Base-by-base conservation (phyloP, 2,329 filamentous ascomycete species). In the Aureobasidium subglaciale region DNA sequence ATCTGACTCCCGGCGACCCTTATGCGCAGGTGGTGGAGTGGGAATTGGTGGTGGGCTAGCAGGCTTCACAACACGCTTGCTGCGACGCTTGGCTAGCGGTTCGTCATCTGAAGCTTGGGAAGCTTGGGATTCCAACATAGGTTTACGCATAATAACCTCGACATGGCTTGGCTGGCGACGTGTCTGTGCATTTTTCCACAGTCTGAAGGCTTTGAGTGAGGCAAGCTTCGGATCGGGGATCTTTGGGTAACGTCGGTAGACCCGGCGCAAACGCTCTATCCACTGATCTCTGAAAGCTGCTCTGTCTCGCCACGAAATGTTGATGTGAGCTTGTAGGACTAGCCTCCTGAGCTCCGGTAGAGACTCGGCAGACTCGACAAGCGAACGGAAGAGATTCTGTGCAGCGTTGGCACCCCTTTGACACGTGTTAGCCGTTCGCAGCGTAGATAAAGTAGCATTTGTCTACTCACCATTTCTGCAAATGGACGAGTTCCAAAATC, bases 201-300 rank as follows among this genome's bases (percentile, higher is more conserved):
- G 62, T 18, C 69, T 60, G 56, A 69, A 76, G n/a, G 74, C 70
- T 55, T 67, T 66, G 9, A 75, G 58, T 0, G 74, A 77, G 15
- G 68, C 70, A 11, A 77, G 66, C 42, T 73, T 63, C 4, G 68
- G 63, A 48, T 64, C 68, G 1, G 81, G 81, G 3, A 75, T 67
- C 18, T 70, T 60, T 15, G 68, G 70, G 2, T 68, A 71, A 15
- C 82, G 75, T 46, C 84, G 76, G 63, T 89, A 91, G 2, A 90
- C 78, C 11, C 75, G 77, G 55, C 83, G 79, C 50, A 96, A 74
- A 59, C 78, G 84, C n/a, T 80, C 76, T 48, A 84, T 84, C 88
- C 90, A 95, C 60, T 82, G 81, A 61, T 86, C 83, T 35, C 91
- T 82, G 64, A 96, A 85, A n/a, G 79, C 79, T 16, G 87, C 87